Evolutionary conservation across 2,329 filamentous ascomycete genomes (phyloP), one percentile per base, ranked within the genome.

Genomic region (Venturia effusa): DNA sequence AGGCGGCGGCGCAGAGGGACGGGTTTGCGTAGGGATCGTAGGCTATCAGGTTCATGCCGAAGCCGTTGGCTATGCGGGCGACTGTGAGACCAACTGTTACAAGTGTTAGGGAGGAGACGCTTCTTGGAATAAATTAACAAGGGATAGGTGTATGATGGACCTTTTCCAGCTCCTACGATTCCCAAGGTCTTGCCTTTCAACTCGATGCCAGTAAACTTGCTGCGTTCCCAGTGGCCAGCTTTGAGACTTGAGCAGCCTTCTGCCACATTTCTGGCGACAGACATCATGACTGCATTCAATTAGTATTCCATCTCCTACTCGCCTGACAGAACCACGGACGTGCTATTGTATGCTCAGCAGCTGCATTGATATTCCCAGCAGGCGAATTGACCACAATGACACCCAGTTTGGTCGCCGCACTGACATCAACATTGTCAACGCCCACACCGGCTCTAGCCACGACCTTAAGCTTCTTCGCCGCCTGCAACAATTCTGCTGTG

Each of bases 311-410:
- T 17, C 32, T 32, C 32, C 61, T 22, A n/a, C 13, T 39, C 6
- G 1, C 11, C 39, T 48, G 32, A 24, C 34, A 27, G 24, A 5
- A 30, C 15, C 27, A 71, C 78, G 64, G 59, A 77, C 75, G 66
- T 15, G 75, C 86, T 62, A 92, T 82, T 0, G 89, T 91, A 70
- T 92, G 89, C 71, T 92, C 89, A 0, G 89, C 89, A 0, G 89
- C 90, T 0, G 90, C 89, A 64, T 88, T 84, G 68, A 92, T 91
- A 71, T 94, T 94, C 1, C 90, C 90, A 22, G 84, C 83, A 0
- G 90, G 89, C 32, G 84, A 88, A 73, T 93, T 94, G 64, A 93
- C 86, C 1, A 94, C 89, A 61, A 92, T 86, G 66, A 93, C 86
- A 24, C 90, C 90, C 63, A 85, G 79, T 45, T 82, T 80, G 0